phyloP scores from a whole-genome alignment of 1,284 basidiomycete species.

The Trametes pubescens region DNA sequence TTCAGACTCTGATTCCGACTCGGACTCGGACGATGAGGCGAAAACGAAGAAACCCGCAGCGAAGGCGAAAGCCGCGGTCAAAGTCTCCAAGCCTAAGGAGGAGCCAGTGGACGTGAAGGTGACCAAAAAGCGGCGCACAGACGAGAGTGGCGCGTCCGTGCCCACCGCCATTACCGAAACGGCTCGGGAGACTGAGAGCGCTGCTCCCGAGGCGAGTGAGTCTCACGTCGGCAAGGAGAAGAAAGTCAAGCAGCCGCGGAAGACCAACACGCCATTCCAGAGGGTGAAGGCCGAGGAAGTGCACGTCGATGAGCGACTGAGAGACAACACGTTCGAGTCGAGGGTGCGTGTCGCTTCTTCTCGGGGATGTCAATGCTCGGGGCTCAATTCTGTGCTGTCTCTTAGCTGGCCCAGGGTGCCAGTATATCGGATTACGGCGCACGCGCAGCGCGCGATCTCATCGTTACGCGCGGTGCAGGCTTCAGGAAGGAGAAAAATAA shows the following conservation, averaged over 20 bases:
- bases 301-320: slow-evolving; percentile 62
- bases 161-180: slow-evolving; percentile 47
- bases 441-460: slow-evolving; percentile 85
- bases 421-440: slow-evolving; percentile 87
- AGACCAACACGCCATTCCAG: slow-evolving; percentile 75
- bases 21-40: slow-evolving; percentile 34
- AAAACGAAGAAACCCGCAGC: slow-evolving; percentile 21
- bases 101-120: slow-evolving; percentile 39
- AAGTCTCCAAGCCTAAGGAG: background rate
- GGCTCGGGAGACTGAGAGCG: slow-evolving; percentile 23
- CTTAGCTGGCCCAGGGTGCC: slow-evolving; percentile 54
- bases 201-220: slow-evolving; percentile 17
- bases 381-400: slow-evolving; percentile 18
- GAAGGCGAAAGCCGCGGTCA: slow-evolving; percentile 6
- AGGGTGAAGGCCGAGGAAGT: slow-evolving; percentile 81
- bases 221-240: slow-evolving; percentile 28
- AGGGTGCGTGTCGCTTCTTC: slow-evolving; percentile 60
- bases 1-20: slow-evolving; percentile 40
- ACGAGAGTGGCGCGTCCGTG: slow-evolving; percentile 58
- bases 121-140: slow-evolving; percentile 67
- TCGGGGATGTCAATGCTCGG: slow-evolving; percentile 3
- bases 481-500: slow-evolving; percentile 99
- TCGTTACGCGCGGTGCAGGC: slow-evolving; percentile 92
- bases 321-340: slow-evolving; percentile 86
- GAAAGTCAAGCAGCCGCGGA: slow-evolving; percentile 49